A percentile compares a stretch with the other conserved stretches of the same genome.
These are phyloP conservation scores for Metschnikowia chrysomelidarum DNA, from an alignment of 805 yeast species.

Conservation along the genomic window DNA sequence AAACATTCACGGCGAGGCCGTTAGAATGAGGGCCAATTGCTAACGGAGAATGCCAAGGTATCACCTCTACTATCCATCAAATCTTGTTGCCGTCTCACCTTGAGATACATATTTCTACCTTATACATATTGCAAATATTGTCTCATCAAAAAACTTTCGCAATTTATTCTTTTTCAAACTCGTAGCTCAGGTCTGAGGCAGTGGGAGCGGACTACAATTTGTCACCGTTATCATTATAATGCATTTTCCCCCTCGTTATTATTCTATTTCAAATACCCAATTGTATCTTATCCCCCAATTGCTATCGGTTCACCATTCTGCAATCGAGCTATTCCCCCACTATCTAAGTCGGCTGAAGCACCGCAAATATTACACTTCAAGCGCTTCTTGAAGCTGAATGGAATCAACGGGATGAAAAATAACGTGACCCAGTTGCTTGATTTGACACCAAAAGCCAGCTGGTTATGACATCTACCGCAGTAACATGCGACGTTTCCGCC, in stretches of 20 bases:
- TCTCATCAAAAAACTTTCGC: too few species aligned
- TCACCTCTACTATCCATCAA: too few species aligned
- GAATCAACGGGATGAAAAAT: conserved; percentile 19
- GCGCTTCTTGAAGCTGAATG: conserved; percentile 16
- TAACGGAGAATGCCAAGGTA: neutral
- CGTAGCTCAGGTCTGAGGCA: too few species aligned
- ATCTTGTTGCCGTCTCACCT: too few species aligned
- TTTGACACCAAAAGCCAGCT: conserved; percentile 50
- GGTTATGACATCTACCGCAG: conserved; percentile 61
- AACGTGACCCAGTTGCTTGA: conserved; percentile 47
- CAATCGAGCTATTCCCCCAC: conserved; percentile 14
- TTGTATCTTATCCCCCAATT: conserved; percentile 13
- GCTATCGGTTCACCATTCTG: conserved; percentile 18
- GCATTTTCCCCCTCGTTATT: too few species aligned
- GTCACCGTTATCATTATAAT: too few species aligned
- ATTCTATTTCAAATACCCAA: too few species aligned
- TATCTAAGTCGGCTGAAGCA: conserved; percentile 19
- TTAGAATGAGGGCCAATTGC: conserved; percentile 13
- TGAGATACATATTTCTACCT: too few species aligned
- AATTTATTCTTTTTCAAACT: too few species aligned
- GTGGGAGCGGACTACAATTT: too few species aligned
- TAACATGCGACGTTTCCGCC: conserved; percentile 24
- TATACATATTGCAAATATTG: too few species aligned
- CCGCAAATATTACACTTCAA: conserved; percentile 19
- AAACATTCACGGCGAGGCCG: conserved; percentile 13